Base-by-base conservation (phyloP, 2,329 filamentous ascomycete genomes). In the Nemania sp. region DNA sequence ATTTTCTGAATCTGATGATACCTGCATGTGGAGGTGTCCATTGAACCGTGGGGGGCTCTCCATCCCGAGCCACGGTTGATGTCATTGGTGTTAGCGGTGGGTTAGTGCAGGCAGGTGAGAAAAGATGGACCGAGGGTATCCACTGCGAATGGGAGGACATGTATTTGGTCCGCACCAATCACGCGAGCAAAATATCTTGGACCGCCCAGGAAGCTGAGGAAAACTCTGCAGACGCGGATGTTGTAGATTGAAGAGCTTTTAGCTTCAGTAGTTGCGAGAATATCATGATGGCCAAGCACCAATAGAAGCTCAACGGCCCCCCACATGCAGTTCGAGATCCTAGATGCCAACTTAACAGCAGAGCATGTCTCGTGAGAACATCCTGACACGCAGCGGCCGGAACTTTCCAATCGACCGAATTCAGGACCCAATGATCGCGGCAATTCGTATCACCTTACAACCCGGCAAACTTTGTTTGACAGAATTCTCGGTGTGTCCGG, bases 221-320 rank as follows among this genome's bases (percentile, higher is more conserved):
- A 56, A 49, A 49, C 43, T 53, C 49, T 45, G 49, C 44, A 42
- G 34, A 24, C 24, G n/a, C 15, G 5, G 12, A 24, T 12, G 20
- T 22, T 19, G 8, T 31, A 9, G 30, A 14, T 34, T 34, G 17
- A 47, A 50, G 46, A 43, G 36, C 54, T 50, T 47, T 46, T 50
- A 49, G 34, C 24, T 6, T 34, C 24, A 15, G 17, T 42, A 40
- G 31, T 24, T 17, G 31, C 23, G 20, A 26, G 17, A 33, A 30
- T 11, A 30, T 15, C 33, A n/a, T 36, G 12, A 12, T 14, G 20
- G 24, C 41, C 23, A 22, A 24, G 37, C 26, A 40, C 58, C 52
- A 59, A 58, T 61, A 59, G 58, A 61, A 59, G 56, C 56, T 61
- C 51, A 55, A 59, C 20, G 19, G 11, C 22, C 36, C 44, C 54